A percentile compares a stretch with the other conserved stretches of the same genome.
Evolutionary conservation across 2,329 filamentous ascomycete species (phyloP).

Genomic region (Sporothrix humicola): DNA sequence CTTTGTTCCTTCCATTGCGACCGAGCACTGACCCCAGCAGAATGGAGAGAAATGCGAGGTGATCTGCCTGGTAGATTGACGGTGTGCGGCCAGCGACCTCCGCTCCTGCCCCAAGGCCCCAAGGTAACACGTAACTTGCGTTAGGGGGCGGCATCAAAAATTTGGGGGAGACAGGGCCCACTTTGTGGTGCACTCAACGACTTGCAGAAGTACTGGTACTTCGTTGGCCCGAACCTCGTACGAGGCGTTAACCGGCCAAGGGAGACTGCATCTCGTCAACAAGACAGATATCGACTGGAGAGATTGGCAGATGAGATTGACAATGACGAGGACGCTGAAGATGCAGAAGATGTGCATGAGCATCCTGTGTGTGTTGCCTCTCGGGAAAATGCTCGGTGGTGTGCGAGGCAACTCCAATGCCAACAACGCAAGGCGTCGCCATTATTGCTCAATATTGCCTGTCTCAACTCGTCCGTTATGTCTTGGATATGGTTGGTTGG

Average conservation of each 20-base stretch:
- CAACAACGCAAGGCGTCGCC: slow-evolving; percentile 6
- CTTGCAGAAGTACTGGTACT: slow-evolving; percentile 25
- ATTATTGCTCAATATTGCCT: slow-evolving; percentile 17
- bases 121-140: slow-evolving; percentile 2
- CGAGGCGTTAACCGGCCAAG: slow-evolving; percentile 5
- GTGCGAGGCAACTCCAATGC: neutral
- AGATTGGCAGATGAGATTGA: neutral
- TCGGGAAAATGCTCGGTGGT: neutral
- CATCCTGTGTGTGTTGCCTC: neutral
- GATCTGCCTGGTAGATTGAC: neutral
- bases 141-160: slow-evolving; percentile 20
- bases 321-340: neutral
- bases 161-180: slow-evolving; percentile 16
- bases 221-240: slow-evolving; percentile 26
- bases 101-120: slow-evolving; percentile 12
- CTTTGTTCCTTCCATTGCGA: slow-evolving; percentile 26
- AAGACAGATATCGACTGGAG: neutral
- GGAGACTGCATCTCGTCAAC: slow-evolving; percentile 6
- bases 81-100: neutral
- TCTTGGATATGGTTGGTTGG: neutral
- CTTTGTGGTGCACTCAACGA: slow-evolving; percentile 21
- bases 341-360: too few relatives aligned
- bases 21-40: slow-evolving; percentile 18
- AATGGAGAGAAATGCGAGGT: neutral
- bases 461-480: neutral